Percentiles rank a stretch among this genome's conserved stretches.
Evolutionary conservation across 83 land plant genomes (phyloP).

Genomic region (Picea engelmannii): DNA sequence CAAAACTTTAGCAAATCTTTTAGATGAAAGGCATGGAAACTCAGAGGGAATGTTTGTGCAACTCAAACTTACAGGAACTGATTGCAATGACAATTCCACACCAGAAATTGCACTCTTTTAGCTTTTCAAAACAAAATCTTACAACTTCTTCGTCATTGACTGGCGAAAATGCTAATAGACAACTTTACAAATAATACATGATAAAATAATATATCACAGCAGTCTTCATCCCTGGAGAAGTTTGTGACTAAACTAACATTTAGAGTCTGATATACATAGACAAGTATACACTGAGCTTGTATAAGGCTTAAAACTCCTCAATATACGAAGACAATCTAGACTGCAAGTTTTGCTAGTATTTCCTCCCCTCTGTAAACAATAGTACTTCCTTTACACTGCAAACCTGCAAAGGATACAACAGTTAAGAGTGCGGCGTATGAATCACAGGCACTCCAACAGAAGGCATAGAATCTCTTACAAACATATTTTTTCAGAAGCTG

Average conservation of each 20-base stretch:
- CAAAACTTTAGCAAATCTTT: neutral
- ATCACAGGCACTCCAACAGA: neutral
- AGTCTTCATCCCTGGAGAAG: neutral
- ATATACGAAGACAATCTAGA: neutral
- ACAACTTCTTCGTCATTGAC: neutral
- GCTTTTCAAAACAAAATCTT: neutral
- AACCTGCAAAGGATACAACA: conserved; percentile 9
- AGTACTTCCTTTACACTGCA: neutral
- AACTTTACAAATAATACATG: neutral
- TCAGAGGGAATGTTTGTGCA: neutral
- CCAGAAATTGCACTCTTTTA: neutral
- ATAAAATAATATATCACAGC: conserved; percentile 1
- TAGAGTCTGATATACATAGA: conserved; percentile 9
- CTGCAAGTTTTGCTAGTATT: conserved; percentile 4
- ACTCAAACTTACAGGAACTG: neutral
- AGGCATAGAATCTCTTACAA: neutral
- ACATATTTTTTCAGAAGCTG: neutral
- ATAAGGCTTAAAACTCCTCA: neutral
- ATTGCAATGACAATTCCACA: neutral
- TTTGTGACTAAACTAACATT: neutral
- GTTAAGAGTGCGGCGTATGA: neutral
- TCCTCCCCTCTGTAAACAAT: conserved; percentile 12
- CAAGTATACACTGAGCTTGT: neutral
- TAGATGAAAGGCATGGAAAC: neutral
- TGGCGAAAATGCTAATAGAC: neutral